Conservation (phyloP, 2,329 filamentous ascomycete genomes). For the Neoascochyta sp. region DNA sequence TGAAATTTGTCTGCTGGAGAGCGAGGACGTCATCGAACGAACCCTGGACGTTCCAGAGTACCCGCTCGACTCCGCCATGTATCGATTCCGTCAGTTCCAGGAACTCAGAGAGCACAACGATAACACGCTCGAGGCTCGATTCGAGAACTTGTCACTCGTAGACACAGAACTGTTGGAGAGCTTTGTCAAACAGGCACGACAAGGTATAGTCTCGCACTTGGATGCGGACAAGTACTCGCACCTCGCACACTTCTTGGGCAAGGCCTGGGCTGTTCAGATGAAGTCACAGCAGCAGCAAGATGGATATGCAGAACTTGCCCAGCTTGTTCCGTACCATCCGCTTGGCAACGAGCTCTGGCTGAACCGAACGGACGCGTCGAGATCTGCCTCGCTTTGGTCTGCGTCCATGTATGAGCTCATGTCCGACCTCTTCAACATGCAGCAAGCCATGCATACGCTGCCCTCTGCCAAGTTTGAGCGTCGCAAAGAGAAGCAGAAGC, state of each 20-base stretch:
- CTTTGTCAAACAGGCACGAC: conserved; percentile 28
- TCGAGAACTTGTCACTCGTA: conserved; percentile 37
- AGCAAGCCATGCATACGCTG: conserved; percentile 21
- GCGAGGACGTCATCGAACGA: conserved; percentile 4
- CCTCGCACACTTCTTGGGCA: conserved; percentile 34
- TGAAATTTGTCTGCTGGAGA: conserved; percentile 69
- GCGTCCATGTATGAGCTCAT: conserved; percentile 28
- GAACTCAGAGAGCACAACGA: conserved; percentile 6
- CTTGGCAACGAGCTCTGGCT: conserved; percentile 46
- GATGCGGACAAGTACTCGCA: conserved; percentile 7
- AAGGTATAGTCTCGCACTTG: conserved; percentile 12
- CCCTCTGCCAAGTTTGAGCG: conserved; percentile 34
- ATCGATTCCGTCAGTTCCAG: conserved; percentile 37
- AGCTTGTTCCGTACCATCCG: conserved; percentile 41
- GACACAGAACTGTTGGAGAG: conserved; percentile 28
- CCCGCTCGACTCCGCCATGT: conserved; percentile 37
- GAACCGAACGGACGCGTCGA: conserved; percentile 13
- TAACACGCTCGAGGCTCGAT: conserved; percentile 15
- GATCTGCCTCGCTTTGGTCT: conserved; percentile 11
- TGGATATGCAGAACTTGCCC: conserved; percentile 11
- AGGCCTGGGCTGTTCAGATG: conserved; percentile 15
- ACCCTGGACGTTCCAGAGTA: conserved; percentile 16
- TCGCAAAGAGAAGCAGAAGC: conserved; percentile 34
- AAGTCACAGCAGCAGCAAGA: conserved; percentile 6
- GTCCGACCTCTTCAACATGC: conserved; percentile 32